These are phyloP conservation scores for Dictyostelium discoideum DNA, from an alignment of 78 protist genomes.

Conservation along the genomic window DNA sequence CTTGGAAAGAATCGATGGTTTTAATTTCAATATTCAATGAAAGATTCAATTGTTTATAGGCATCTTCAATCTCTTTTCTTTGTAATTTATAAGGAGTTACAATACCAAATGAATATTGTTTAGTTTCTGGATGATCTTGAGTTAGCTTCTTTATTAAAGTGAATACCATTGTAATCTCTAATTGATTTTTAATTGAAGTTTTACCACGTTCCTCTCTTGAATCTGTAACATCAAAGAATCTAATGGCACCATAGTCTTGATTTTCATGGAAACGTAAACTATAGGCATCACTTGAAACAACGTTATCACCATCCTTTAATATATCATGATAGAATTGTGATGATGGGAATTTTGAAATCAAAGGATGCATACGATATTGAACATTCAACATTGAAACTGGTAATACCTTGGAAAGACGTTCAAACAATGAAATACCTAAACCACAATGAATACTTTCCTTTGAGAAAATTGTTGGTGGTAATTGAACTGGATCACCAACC, in stretches of 20 bases:
- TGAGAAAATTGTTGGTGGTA: constrained; percentile 89
- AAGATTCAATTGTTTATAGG: background rate
- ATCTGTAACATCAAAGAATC: constrained; percentile 27
- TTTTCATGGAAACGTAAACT: background rate
- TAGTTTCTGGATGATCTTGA: constrained; percentile 25
- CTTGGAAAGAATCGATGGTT: constrained; percentile 93
- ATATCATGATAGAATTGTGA: constrained; percentile 78
- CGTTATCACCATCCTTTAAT: constrained; percentile 72
- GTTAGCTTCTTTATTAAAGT: background rate
- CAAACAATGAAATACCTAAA: constrained; percentile 61
- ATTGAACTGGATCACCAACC: constrained; percentile 91
- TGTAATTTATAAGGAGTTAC: constrained; percentile 92
- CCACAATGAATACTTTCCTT: background rate
- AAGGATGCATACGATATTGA: constrained; percentile 95
- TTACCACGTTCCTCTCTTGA: background rate
- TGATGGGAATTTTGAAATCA: constrained; percentile 84
- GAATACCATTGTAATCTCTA: constrained; percentile 28
- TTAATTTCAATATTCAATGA: constrained; percentile 32
- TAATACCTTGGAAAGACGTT: constrained; percentile 9
- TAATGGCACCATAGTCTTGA: constrained; percentile 19
- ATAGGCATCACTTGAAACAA: background rate
- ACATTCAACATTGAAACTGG: constrained; percentile 45
- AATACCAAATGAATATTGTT: constrained; percentile 78
- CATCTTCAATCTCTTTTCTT: constrained; percentile 16
- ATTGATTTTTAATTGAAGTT: background rate